Conservation (phyloP, 495 filamentous ascomycete species). For the Hypoxylon fragiforme region DNA sequence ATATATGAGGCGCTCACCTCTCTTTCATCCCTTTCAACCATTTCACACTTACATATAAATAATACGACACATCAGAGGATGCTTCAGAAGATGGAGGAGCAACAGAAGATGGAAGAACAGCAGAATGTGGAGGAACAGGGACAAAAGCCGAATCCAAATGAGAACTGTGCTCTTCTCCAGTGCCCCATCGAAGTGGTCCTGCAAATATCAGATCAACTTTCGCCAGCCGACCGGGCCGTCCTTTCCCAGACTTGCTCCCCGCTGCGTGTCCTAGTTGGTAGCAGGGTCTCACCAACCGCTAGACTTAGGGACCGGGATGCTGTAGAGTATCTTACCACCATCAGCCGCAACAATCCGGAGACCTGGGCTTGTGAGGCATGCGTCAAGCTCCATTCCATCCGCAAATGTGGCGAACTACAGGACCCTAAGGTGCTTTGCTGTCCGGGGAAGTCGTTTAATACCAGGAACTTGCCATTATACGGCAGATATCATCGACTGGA, state of each 20-base stretch:
- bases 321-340: conserved; percentile 10
- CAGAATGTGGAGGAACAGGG: neutral
- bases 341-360: conserved; percentile 3
- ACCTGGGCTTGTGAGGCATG: neutral
- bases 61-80: neutral
- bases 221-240: neutral
- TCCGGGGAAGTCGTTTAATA: too few relatives aligned
- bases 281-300: neutral
- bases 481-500: neutral
- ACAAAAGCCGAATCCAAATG: neutral
- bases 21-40: too few relatives aligned
- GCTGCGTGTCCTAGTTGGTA: neutral
- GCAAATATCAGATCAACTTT: neutral
- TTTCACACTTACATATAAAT: too few relatives aligned
- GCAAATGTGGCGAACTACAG: neutral
- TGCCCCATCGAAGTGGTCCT: conserved; percentile 12
- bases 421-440: neutral
- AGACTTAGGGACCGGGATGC: neutral
- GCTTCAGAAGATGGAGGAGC: neutral
- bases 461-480: neutral
- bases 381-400: neutral
- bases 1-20: too few relatives aligned
- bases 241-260: conserved; percentile 12
- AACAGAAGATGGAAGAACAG: neutral
- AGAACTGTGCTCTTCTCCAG: neutral